These are phyloP conservation scores for Pseudozyma hubeiensis DNA, from an alignment of 1,284 basidiomycete species.

Conservation along the genomic window DNA sequence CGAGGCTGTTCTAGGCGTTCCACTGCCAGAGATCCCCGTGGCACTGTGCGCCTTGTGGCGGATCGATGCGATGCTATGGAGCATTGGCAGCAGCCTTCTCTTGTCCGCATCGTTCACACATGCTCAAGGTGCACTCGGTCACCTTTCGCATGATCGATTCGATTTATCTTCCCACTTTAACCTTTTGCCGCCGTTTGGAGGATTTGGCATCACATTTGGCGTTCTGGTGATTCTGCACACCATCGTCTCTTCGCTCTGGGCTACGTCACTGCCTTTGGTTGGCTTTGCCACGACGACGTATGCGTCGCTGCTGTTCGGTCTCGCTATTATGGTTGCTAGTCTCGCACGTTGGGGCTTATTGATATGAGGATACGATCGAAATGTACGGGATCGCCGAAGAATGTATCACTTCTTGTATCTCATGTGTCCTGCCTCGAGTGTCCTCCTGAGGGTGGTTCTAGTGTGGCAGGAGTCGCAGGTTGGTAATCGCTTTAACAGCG, in stretches of 20 bases:
- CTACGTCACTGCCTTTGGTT: conserved; percentile 49
- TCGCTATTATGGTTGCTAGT: conserved; percentile 54
- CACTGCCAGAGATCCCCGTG: conserved; percentile 55
- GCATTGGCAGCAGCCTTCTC: conserved; percentile 57
- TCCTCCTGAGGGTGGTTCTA: too few species aligned
- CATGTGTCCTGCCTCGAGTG: too few species aligned
- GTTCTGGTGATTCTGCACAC: conserved; percentile 55
- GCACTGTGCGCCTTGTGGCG: conserved; percentile 61
- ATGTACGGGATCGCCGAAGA: neutral
- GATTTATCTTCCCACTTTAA: conserved; percentile 36
- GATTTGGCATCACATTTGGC: conserved; percentile 40
- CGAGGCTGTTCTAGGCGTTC: conserved; percentile 57
- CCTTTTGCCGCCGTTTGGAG: conserved; percentile 45
- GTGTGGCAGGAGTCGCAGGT: too few species aligned
- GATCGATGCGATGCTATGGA: conserved; percentile 64
- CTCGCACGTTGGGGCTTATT: conserved; percentile 60
- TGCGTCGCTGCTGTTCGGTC: conserved; percentile 56
- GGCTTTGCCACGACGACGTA: conserved; percentile 62
- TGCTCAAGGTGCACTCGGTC: conserved; percentile 51
- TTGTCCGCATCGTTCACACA: conserved; percentile 56
- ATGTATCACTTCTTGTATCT: neutral
- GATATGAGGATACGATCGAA: conserved; percentile 16
- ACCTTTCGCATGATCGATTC: conserved; percentile 23
- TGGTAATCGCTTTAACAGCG: too few species aligned
- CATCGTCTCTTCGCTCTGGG: conserved; percentile 55